phyloP scores from a whole-genome alignment of 1,284 basidiomycete genomes.

The Cryptococcus sp. region DNA sequence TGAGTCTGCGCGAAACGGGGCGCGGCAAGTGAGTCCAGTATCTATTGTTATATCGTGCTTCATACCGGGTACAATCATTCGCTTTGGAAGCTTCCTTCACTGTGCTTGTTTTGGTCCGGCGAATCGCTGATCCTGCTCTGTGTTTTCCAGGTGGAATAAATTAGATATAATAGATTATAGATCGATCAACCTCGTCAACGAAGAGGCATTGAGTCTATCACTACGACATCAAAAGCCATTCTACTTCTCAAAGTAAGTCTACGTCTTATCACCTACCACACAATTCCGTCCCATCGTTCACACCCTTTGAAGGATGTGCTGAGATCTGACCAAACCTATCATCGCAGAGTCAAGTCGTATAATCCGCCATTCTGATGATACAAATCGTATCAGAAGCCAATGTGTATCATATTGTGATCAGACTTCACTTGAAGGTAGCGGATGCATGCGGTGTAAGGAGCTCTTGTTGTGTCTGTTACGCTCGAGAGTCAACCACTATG shows the following conservation, averaged over 20 bases:
- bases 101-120: background rate
- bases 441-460: too few relatives aligned
- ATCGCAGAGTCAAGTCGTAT: constrained; percentile 17
- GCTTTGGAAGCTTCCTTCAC: background rate
- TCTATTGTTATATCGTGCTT: background rate
- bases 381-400: too few relatives aligned
- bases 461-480: too few relatives aligned
- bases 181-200: constrained; percentile 70
- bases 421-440: too few relatives aligned
- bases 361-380: constrained; percentile 16
- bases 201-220: constrained; percentile 69
- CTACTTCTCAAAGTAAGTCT: constrained; percentile 76
- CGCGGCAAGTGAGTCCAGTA: constrained; percentile 60
- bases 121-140: constrained; percentile 3
- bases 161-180: constrained; percentile 74
- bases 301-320: background rate
- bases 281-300: background rate
- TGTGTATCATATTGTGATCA: too few relatives aligned
- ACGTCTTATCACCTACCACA: background rate
- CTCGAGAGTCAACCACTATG: too few relatives aligned
- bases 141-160: constrained; percentile 69
- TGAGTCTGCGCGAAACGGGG: constrained; percentile 73
- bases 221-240: constrained; percentile 84
- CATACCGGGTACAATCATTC: background rate
- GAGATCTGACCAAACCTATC: background rate